Base-by-base conservation (phyloP, 768 basidiomycete species). In the Leccinum longicurvipes region DNA sequence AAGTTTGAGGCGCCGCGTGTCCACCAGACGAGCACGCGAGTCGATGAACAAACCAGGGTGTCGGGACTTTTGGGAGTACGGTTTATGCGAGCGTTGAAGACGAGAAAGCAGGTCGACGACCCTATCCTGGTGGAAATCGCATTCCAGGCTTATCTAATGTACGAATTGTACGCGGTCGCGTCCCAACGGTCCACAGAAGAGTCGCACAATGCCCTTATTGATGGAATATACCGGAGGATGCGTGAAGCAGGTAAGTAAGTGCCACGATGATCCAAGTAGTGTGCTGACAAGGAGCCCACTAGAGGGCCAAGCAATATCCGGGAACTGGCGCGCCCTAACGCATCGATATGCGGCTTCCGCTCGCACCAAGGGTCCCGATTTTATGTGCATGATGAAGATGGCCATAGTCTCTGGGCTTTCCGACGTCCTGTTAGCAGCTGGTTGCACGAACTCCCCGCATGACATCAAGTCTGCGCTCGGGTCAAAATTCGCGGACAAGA, bases 241-340 rank as follows among this genome's bases (percentile, higher is more conserved):
- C 69, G 69, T 28, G 68, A 69, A 17, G 44, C 58, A 42, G 74
- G 76, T 74, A 48, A 64, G 72, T 57, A 7, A 17, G 17, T 17
- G n/a, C 10, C 36, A 10, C 3, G 47, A 23, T 27, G 9, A n/a
- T 10, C 44, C 27, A 34, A 1, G 1, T 12, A 21, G 17, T 4
- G 12, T 21, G 15, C 31, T 60, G 25, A 51, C 36, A 12, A 25
- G 41, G 5, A 17, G 44, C 15, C 12, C 8, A 15, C 28, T 57
- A 78, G 78, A 77, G 60, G 71, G 72, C 9, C 77, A 78, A 60
- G 72, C 76, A 6, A 63, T 77, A 32, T 71, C 76, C 7, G 73
- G 74, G 31, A 63, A 74, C 48, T 79, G 77, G 77, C 73, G 77
- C 2, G 71, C 75, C 3, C 60, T 79, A n/a, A 77, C 75, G 9